These are phyloP conservation scores for Monosporascus sp. DNA, from an alignment of 2,329 filamentous ascomycete genomes.

Conservation along the genomic window DNA sequence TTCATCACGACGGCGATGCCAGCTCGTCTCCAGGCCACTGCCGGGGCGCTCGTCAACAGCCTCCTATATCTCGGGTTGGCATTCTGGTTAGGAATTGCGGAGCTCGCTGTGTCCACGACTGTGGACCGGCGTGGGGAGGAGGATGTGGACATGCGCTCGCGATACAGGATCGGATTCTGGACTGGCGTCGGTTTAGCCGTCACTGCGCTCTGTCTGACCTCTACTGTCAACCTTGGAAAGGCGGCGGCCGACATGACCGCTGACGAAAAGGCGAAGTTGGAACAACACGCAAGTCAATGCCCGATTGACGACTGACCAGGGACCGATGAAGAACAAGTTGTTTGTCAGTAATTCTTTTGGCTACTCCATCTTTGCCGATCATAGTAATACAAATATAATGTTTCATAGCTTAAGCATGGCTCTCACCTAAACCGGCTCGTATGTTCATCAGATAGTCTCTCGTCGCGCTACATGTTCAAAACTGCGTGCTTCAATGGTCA, in stretches of 20 bases:
- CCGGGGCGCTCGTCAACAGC: constrained; percentile 67
- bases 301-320: neutral
- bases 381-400: too few relatives aligned
- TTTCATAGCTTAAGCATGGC: too few relatives aligned
- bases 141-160: constrained; percentile 14
- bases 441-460: too few relatives aligned
- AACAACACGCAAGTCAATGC: neutral
- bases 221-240: constrained; percentile 23
- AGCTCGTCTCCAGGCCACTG: constrained; percentile 61
- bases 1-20: constrained; percentile 73
- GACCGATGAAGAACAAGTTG: too few relatives aligned
- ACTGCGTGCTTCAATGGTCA: too few relatives aligned
- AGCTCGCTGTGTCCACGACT: constrained; percentile 54
- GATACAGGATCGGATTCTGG: constrained; percentile 28
- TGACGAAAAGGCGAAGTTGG: constrained; percentile 23
- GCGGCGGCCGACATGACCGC: constrained; percentile 26
- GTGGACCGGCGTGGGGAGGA: constrained; percentile 14
- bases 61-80: constrained; percentile 69
- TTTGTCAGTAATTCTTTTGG: too few relatives aligned
- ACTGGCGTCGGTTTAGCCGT: constrained; percentile 22
- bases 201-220: constrained; percentile 17
- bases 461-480: too few relatives aligned
- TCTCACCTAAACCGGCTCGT: too few relatives aligned
- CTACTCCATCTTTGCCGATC: too few relatives aligned
- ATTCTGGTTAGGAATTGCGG: constrained; percentile 65